These are phyloP conservation scores for Mucor saturninus DNA, from an alignment of 371 early-diverging fungal species.

Conservation along the genomic window DNA sequence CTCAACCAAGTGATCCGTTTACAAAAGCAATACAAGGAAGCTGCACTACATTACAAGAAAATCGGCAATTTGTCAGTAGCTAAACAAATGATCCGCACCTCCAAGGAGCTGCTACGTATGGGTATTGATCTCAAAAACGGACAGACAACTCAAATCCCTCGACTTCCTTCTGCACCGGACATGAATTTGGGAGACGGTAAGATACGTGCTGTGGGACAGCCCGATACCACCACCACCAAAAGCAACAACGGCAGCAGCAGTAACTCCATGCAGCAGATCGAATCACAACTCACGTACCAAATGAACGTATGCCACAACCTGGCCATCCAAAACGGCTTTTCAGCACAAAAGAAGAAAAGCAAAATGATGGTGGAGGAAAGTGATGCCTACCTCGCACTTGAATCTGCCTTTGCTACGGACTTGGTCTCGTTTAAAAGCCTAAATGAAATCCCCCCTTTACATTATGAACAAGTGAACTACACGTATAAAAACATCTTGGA, in stretches of 20 bases:
- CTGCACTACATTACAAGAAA: slow-evolving; percentile 63
- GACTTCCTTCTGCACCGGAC: slow-evolving; percentile 32
- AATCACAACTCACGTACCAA: slow-evolving; percentile 63
- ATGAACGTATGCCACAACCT: slow-evolving; percentile 68
- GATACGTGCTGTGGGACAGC: slow-evolving; percentile 28
- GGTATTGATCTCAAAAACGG: slow-evolving; percentile 48
- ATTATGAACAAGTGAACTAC: slow-evolving; percentile 68
- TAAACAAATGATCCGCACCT: slow-evolving; percentile 57
- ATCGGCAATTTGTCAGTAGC: slow-evolving; percentile 56
- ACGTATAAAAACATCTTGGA: slow-evolving; percentile 57
- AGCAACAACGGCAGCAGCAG: no score
- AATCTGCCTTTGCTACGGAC: slow-evolving; percentile 65
- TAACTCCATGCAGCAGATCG: slow-evolving; percentile 49
- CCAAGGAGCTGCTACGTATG: slow-evolving; percentile 48
- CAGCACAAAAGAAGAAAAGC: slow-evolving; percentile 10
- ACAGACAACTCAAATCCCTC: slow-evolving; percentile 21
- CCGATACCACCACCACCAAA: no score
- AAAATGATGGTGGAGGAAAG: slow-evolving; percentile 5
- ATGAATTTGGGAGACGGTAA: slow-evolving; percentile 46
- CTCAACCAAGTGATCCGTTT: slow-evolving; percentile 41
- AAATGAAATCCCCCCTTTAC: slow-evolving; percentile 59
- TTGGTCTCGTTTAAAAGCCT: slow-evolving; percentile 50
- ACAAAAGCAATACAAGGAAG: slow-evolving; percentile 67
- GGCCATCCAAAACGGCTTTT: slow-evolving; percentile 48
- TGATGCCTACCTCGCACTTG: slow-evolving; percentile 20